Evolutionary conservation across 495 filamentous ascomycete species (phyloP).

Genomic region (Xylaria acuta): DNA sequence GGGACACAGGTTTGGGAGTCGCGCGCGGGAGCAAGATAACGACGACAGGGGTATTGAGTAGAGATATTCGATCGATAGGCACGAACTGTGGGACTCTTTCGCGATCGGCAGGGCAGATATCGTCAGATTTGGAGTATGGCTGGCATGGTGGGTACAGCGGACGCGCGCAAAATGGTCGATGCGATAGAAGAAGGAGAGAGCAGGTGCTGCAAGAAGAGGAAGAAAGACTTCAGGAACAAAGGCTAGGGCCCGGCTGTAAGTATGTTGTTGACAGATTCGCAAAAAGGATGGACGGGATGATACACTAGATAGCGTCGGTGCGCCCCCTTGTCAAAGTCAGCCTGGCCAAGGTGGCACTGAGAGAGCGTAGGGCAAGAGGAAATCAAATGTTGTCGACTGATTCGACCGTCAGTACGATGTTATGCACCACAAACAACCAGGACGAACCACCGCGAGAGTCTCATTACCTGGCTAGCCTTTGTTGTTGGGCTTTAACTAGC

Average conservation of each 20-base stretch:
- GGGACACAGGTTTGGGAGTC: constrained; percentile 1
- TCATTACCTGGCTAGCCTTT: background rate
- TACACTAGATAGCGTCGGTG: background rate
- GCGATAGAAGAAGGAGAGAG: background rate
- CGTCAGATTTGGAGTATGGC: background rate
- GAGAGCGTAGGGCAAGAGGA: constrained; percentile 10
- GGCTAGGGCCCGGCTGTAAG: background rate
- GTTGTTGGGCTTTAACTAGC: constrained; percentile 1
- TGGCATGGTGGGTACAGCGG: constrained; percentile 18
- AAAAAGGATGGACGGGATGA: constrained; percentile 5
- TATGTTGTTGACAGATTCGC: constrained; percentile 20
- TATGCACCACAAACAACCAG: constrained; percentile 2
- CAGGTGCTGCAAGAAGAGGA: background rate
- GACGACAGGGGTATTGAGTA: constrained; percentile 14
- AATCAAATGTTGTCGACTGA: constrained; percentile 19
- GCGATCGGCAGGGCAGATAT: constrained; percentile 12
- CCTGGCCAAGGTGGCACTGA: constrained; percentile 2
- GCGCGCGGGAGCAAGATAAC: constrained; percentile 2
- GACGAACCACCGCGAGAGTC: background rate
- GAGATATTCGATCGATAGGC: background rate
- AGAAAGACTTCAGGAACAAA: constrained; percentile 1
- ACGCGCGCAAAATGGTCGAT: background rate
- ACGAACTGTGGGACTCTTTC: constrained; percentile 12
- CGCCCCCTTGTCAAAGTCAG: constrained; percentile 9
- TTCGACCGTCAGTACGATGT: constrained; percentile 2